phyloP scores from a whole-genome alignment of 257 asterid genomes.

The Apocynum venetum region DNA sequence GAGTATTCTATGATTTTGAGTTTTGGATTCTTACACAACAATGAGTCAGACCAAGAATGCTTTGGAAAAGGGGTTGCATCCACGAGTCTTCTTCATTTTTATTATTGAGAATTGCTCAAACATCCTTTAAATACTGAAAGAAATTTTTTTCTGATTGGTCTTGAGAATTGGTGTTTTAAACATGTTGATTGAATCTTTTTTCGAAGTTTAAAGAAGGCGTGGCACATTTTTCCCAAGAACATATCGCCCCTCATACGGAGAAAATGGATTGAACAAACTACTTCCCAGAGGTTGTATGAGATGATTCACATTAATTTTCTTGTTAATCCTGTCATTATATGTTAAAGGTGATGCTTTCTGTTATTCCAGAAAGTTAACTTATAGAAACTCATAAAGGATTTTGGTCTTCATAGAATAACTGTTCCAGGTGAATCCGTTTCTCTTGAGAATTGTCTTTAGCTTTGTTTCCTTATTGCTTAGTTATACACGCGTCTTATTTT shows the following conservation, averaged over 20 bases:
- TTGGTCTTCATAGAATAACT: constrained; percentile 91
- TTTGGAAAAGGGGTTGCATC: neutral
- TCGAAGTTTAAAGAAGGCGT: constrained; percentile 90
- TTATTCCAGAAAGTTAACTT: constrained; percentile 72
- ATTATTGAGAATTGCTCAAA: neutral
- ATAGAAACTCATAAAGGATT: constrained; percentile 96
- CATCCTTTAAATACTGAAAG: neutral
- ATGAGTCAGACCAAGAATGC: neutral
- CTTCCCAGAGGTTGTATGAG: constrained; percentile 63
- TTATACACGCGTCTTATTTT: neutral
- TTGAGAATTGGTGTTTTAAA: constrained; percentile 1
- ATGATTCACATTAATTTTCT: neutral
- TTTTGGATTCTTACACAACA: neutral
- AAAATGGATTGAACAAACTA: constrained; percentile 75
- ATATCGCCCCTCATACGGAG: constrained; percentile 87
- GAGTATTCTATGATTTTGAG: neutral
- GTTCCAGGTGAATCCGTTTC: constrained; percentile 63
- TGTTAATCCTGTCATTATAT: constrained; percentile 3
- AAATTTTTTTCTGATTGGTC: neutral
- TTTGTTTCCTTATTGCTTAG: neutral
- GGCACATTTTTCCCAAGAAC: constrained; percentile 85
- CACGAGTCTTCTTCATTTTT: too few species aligned
- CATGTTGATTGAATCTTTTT: neutral
- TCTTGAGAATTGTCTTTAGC: constrained; percentile 2
- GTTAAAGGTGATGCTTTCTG: constrained; percentile 9